These are phyloP conservation scores for Acacia crassicarpa DNA, from an alignment of 306 rosid genomes.

Conservation along the genomic window DNA sequence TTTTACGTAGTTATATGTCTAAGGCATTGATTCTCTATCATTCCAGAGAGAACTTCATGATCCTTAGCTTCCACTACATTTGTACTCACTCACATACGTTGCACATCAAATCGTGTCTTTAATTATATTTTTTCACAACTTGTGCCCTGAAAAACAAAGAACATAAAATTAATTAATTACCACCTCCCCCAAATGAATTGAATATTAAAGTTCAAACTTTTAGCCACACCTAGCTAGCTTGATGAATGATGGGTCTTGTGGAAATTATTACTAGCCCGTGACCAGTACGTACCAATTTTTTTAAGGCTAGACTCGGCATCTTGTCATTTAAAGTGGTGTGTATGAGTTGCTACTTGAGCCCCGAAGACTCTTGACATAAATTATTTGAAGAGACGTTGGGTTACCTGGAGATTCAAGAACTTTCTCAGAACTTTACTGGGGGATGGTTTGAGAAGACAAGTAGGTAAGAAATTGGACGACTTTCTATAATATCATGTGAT, in stretches of 20 bases:
- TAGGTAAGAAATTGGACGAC: not conserved
- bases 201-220: too few relatives aligned
- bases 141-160: not conserved
- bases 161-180: not conserved
- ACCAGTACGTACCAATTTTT: too few relatives aligned
- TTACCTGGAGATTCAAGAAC: not conserved
- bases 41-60: not conserved
- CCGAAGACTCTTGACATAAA: too few relatives aligned
- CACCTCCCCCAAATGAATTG: too few relatives aligned
- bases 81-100: not conserved
- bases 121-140: not conserved
- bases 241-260: not conserved
- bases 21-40: not conserved
- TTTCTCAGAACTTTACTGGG: not conserved
- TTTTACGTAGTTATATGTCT: not conserved
- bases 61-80: not conserved
- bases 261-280: not conserved
- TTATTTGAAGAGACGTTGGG: not conserved
- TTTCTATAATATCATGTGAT: not conserved
- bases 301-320: too few relatives aligned
- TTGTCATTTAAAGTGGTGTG: too few relatives aligned
- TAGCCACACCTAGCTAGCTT: not conserved
- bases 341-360: too few relatives aligned
- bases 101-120: not conserved
- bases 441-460: not conserved